These are phyloP conservation scores for Lagenidium sp. DNA, from an alignment of 352 stramenopile genomes.

Conservation along the genomic window DNA sequence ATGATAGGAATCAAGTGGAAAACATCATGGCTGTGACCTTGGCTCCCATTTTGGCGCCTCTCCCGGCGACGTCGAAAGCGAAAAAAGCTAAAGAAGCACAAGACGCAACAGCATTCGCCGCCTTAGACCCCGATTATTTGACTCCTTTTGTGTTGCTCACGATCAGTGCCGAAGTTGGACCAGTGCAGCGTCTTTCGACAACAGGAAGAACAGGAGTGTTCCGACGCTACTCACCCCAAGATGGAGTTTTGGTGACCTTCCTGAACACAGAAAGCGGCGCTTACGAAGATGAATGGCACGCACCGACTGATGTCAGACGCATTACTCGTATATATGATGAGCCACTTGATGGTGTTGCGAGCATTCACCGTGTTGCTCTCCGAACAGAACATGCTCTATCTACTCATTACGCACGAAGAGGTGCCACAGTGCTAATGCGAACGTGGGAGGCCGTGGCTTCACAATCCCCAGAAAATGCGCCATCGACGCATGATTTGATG, in stretches of 20 bases:
- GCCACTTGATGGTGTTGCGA: constrained; percentile 42
- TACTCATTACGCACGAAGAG: constrained; percentile 72
- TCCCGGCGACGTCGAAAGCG: constrained; percentile 17
- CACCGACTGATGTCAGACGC: constrained; percentile 59
- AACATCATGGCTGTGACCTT: constrained; percentile 76
- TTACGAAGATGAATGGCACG: constrained; percentile 80
- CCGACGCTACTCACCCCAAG: constrained; percentile 33
- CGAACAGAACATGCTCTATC: constrained; percentile 75
- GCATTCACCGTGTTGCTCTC: constrained; percentile 68
- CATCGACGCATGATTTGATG: constrained; percentile 23
- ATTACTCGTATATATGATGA: constrained; percentile 81
- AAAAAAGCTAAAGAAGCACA: neutral
- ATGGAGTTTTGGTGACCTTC: constrained; percentile 74
- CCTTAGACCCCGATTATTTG: constrained; percentile 67
- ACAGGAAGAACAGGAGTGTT: constrained; percentile 68
- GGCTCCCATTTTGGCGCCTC: constrained; percentile 58
- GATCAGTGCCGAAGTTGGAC: constrained; percentile 57
- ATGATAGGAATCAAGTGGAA: no score
- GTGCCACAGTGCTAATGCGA: constrained; percentile 27
- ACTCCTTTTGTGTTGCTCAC: constrained; percentile 69
- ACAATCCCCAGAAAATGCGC: neutral
- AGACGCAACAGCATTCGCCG: constrained; percentile 30
- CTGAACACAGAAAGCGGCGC: constrained; percentile 81
- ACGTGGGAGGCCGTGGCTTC: constrained; percentile 1
- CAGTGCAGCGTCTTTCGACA: constrained; percentile 51